Evolutionary conservation across 108 stramenopile species (phyloP).

Genomic region (Schizochytrium sp.): DNA sequence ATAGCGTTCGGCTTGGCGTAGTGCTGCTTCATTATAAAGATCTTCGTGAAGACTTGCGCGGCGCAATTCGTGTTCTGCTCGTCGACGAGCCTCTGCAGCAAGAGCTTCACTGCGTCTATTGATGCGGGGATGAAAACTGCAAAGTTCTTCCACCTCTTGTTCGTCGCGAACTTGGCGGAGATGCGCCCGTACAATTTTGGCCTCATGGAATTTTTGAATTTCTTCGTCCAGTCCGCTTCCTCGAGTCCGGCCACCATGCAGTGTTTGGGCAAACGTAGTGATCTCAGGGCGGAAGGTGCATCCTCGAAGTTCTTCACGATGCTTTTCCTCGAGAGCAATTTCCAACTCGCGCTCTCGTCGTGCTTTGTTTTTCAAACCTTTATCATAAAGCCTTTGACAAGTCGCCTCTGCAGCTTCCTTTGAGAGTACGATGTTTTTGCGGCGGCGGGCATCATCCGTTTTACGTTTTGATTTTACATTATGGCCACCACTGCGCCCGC

Average conservation of each 20-base stretch:
- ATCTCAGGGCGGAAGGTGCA: conserved; percentile 43
- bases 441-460: neutral
- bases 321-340: neutral
- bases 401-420: neutral
- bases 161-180: neutral
- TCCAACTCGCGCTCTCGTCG: neutral
- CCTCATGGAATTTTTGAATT: conserved; percentile 9
- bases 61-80: neutral
- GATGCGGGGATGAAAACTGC: conserved; percentile 37
- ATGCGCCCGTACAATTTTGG: neutral
- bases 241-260: neutral
- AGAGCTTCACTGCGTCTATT: neutral
- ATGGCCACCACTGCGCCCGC: neutral
- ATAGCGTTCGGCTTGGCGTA: neutral
- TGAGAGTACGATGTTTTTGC: neutral
- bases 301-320: neutral
- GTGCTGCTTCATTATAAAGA: conserved; percentile 27
- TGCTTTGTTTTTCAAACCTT: conserved; percentile 17
- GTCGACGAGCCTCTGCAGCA: neutral
- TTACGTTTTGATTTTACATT: neutral
- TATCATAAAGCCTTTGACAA: neutral
- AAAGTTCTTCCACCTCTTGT: conserved; percentile 18
- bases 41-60: conserved; percentile 38
- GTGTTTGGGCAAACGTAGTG: neutral
- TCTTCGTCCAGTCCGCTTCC: conserved; percentile 16